These are phyloP conservation scores for Elongisporangium prolatum DNA, from an alignment of 352 stramenopile genomes.

Conservation along the genomic window DNA sequence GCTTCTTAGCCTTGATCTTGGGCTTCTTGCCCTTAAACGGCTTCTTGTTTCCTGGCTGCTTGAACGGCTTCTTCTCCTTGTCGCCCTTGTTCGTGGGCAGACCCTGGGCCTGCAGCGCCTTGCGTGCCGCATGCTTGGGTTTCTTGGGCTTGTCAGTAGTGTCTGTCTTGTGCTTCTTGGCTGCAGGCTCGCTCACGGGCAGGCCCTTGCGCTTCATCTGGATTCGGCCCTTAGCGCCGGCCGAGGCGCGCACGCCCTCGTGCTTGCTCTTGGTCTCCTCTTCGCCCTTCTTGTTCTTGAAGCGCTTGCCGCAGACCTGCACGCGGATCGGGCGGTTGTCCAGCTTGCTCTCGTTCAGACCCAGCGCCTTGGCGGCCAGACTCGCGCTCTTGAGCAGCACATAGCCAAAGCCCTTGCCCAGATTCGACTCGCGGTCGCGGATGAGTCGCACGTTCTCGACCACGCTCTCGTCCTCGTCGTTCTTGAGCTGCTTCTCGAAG, in stretches of 20 bases:
- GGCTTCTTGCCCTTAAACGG: constrained; percentile 10
- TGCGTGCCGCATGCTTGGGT: constrained; percentile 55
- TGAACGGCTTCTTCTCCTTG: constrained; percentile 8
- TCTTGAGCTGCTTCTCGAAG: constrained; percentile 67
- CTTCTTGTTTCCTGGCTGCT: constrained; percentile 18
- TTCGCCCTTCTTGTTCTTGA: constrained; percentile 72
- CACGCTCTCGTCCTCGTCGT: constrained; percentile 51
- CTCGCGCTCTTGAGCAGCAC: constrained; percentile 68
- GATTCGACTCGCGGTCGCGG: constrained; percentile 82
- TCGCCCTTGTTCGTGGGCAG: constrained; percentile 4
- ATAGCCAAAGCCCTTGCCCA: constrained; percentile 92
- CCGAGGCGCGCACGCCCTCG: constrained; percentile 48
- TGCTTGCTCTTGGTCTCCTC: constrained; percentile 34
- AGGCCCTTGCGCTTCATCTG: constrained; percentile 52
- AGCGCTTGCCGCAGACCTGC: constrained; percentile 81
- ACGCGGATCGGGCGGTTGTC: constrained; percentile 66
- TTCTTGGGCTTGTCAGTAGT: constrained; percentile 18
- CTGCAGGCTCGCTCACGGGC: background rate
- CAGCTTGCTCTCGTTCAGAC: constrained; percentile 62
- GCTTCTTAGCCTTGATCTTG: constrained; percentile 53
- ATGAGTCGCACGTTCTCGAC: constrained; percentile 89
- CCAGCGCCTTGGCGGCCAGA: constrained; percentile 68
- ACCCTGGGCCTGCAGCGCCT: constrained; percentile 28
- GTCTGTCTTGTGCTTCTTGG: constrained; percentile 7
- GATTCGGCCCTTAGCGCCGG: constrained; percentile 54